Evolutionary conservation across 2,329 filamentous ascomycete species (phyloP), one percentile per base, ranked within the genome.

Genomic region (Basipetospora sp.): DNA sequence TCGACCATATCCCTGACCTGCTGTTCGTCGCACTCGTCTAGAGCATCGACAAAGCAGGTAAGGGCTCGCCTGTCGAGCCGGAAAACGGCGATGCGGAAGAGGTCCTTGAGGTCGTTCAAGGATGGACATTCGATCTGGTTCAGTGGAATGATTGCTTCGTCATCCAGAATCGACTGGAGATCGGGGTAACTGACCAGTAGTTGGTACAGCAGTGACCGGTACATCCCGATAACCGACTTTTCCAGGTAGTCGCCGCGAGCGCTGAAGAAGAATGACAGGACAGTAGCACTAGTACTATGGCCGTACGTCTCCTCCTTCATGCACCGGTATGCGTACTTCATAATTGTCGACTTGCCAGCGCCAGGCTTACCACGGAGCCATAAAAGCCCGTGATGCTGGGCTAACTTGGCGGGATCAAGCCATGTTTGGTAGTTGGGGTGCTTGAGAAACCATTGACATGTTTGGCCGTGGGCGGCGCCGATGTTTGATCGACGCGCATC

Each of bases 351-450:
- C 38, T 69, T 70, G 0, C 62, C 60, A 2, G 54, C 50, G 0
- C 62, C 62, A 1, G 61, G 56, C 9, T 66, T 64, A 0, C 64
- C 65, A 31, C 56, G 56, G 20, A 69, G 61, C 64, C 62, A 68
- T 1, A 69, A 42, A 25, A 68, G 56, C 4, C 61, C 60, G 19
- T 52, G 41, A 26, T 62, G 53, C 2, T 51, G 13, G 11, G 15
- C 11, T 8, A 22, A 10, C 11, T 18, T 22, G 1, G 13, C n/a
- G 1, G 35, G 30, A 4, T 43, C 18, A 0, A 43, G 39, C 47
- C 45, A 50, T 3, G 11, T 20, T 13, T 22, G 8, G 16, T 44
- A 50, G 1, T 31, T 19, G 3, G 17, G 3, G 11, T 43, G 36
- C 0, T 17, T 31, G 8, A 47, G 16, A 5, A 51, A 25, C 48